Evolutionary conservation across 2,329 filamentous ascomycete species (phyloP).

Genomic region (Calonectria henricotiae): DNA sequence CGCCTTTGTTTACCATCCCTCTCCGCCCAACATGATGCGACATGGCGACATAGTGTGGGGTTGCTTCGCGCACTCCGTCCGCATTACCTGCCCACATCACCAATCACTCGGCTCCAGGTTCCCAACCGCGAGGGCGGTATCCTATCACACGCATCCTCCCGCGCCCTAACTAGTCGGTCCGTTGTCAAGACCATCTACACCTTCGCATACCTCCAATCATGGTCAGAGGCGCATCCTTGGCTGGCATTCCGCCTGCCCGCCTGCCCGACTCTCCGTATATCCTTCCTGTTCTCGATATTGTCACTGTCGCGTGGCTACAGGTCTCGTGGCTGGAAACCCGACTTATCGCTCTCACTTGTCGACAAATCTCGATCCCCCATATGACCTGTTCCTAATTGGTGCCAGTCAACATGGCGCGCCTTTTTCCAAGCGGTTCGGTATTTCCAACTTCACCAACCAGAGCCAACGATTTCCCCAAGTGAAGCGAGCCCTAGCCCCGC

Average conservation of each 20-base stretch:
- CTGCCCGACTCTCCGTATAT: conserved; percentile 25
- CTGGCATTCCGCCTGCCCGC: conserved; percentile 24
- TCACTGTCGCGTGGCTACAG: conserved; percentile 4
- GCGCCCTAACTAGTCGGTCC: conserved; percentile 53
- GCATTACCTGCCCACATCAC: conserved; percentile 45
- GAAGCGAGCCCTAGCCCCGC: conserved; percentile 33
- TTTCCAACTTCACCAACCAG: conserved; percentile 33
- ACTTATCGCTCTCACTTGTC: not conserved
- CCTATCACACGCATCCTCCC: conserved; percentile 51
- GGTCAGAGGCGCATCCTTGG: conserved; percentile 20
- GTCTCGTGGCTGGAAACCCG: conserved; percentile 15
- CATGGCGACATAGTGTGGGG: conserved; percentile 47
- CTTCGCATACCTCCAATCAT: conserved; percentile 19
- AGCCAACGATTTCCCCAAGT: conserved; percentile 20
- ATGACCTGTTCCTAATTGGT: conserved; percentile 24
- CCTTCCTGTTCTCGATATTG: not conserved
- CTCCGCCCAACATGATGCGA: conserved; percentile 36
- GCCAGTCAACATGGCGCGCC: conserved; percentile 25
- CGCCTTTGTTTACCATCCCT: conserved; percentile 29
- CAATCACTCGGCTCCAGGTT: conserved; percentile 47
- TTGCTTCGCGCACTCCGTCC: conserved; percentile 50
- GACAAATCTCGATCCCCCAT: not conserved
- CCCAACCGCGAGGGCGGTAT: conserved; percentile 52
- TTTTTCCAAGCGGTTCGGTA: conserved; percentile 24
- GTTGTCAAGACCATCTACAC: conserved; percentile 42